phyloP scores from a whole-genome alignment of 176 grass and related monocot species.

The maize (Zea mays) region Zm-B73-REFERENCE-NAM-5.0 NC_050097.1:23547001-23547500 shows the following conservation, averaged over 20 bases:
- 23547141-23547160: neutral
- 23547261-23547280: neutral
- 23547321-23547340: neutral
- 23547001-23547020: constrained; percentile 3
- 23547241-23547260: neutral
- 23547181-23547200: neutral
- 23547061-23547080: neutral
- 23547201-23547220: neutral
- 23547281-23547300: neutral
- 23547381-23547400: neutral
- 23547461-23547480: neutral
- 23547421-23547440: neutral
- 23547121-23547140: neutral
- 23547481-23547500: neutral
- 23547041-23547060: constrained; percentile 9
- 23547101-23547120: neutral
- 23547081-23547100: neutral
- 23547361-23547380: constrained; percentile 9
- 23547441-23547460: neutral
- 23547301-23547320: constrained; percentile 21
- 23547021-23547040: neutral
- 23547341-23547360: neutral
- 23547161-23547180: neutral
- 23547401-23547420: neutral
- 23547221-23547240: constrained; percentile 1